A percentile compares a stretch with the other conserved stretches of the same genome.
Conservation (phyloP, 202 grass and related monocot genomes). For the Brachypodium distachyon region DNA sequence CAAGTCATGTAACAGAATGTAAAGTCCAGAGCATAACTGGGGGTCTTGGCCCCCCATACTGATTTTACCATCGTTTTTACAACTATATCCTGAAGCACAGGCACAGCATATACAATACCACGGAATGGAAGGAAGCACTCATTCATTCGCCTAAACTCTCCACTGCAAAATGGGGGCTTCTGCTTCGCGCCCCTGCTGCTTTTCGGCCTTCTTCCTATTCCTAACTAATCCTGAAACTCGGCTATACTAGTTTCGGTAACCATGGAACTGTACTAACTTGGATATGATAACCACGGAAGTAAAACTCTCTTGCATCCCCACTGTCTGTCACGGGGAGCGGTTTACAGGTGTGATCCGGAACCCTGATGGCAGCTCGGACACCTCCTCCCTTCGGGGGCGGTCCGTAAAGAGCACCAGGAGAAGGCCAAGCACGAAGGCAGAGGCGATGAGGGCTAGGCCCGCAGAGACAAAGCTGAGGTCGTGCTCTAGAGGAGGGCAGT, state of each 20-base stretch:
- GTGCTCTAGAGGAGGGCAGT: slow-evolving; percentile 47
- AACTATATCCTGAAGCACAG: neutral
- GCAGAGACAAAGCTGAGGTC: slow-evolving; percentile 50
- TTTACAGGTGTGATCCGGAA: slow-evolving; percentile 27
- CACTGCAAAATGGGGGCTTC: slow-evolving; percentile 37
- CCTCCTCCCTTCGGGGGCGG: slow-evolving; percentile 89
- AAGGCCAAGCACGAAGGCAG: slow-evolving; percentile 44
- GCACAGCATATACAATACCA: neutral
- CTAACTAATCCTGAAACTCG: neutral
- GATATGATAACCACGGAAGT: neutral
- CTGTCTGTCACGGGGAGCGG: slow-evolving; percentile 23
- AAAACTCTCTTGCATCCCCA: neutral
- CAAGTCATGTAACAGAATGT: neutral
- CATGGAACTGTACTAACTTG: slow-evolving; percentile 5
- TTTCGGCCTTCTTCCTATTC: slow-evolving; percentile 1
- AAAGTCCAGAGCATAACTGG: neutral
- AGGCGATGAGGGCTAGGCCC: slow-evolving; percentile 48
- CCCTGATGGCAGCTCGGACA: slow-evolving; percentile 37
- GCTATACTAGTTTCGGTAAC: slow-evolving; percentile 23
- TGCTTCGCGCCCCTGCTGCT: slow-evolving; percentile 13
- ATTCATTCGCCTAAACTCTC: neutral
- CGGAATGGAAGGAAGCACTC: slow-evolving; percentile 1
- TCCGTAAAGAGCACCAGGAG: slow-evolving; percentile 69
- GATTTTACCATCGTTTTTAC: neutral
- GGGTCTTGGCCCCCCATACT: neutral